Evolutionary conservation across 768 basidiomycete genomes (phyloP).

Genomic region (Pholiota conissans): DNA sequence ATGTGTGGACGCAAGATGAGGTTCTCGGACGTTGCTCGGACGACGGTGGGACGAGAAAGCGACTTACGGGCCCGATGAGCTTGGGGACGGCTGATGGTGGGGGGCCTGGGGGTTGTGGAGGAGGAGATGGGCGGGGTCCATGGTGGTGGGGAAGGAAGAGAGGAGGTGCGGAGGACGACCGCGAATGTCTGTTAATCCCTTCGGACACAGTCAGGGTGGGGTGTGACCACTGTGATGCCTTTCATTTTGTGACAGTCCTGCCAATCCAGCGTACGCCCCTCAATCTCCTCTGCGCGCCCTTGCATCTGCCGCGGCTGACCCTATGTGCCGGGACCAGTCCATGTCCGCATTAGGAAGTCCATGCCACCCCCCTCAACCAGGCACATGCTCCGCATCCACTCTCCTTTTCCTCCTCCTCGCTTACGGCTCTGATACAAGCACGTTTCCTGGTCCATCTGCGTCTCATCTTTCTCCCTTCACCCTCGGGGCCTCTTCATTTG

Average conservation of each 20-base stretch:
- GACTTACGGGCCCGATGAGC: slow-evolving; percentile 16
- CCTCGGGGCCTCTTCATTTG: neutral
- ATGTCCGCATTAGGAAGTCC: neutral
- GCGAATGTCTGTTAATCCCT: slow-evolving; percentile 8
- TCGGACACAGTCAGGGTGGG: slow-evolving; percentile 6
- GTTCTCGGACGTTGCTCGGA: slow-evolving; percentile 2
- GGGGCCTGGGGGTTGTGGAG: neutral
- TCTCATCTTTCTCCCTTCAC: neutral
- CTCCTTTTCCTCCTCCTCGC: neutral
- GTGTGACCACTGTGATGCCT: neutral
- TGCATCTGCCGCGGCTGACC: neutral
- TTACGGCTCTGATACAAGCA: neutral
- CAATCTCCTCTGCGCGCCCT: neutral
- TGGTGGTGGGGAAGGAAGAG: slow-evolving; percentile 10
- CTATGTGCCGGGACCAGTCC: neutral
- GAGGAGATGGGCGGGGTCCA: slow-evolving; percentile 9
- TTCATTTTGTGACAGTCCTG: slow-evolving; percentile 2
- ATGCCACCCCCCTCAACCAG: neutral
- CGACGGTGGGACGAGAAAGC: slow-evolving; percentile 2
- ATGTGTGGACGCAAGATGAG: slow-evolving; percentile 35
- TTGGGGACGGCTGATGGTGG: slow-evolving; percentile 9
- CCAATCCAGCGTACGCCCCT: neutral
- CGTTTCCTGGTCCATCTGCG: neutral
- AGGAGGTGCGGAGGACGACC: slow-evolving; percentile 2
- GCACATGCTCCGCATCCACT: neutral